A percentile compares a stretch with the other conserved stretches of the same genome.
These are phyloP conservation scores for Wickerhamomyces queroliae DNA, from an alignment of 805 yeast species.

Conservation along the genomic window DNA sequence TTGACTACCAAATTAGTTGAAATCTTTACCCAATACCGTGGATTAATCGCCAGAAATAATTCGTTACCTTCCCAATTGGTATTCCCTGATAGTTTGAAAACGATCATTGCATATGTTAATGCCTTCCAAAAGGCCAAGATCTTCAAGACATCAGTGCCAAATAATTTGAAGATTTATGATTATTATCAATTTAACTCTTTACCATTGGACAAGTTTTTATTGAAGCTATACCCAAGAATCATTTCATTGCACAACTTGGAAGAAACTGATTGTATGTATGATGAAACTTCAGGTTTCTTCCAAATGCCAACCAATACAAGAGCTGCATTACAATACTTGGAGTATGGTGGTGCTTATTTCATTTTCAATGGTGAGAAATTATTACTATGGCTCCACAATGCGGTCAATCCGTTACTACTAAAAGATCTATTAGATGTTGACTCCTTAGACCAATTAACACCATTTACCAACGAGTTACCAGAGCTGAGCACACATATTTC, in stretches of 20 bases:
- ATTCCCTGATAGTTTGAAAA: constrained; percentile 74
- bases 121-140: constrained; percentile 67
- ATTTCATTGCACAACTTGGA: constrained; percentile 63
- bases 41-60: constrained; percentile 35
- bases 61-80: constrained; percentile 58
- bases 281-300: constrained; percentile 35
- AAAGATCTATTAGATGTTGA: constrained; percentile 71
- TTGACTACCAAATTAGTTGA: constrained; percentile 49
- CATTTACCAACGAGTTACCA: constrained; percentile 52
- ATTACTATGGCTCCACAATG: constrained; percentile 62
- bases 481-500: constrained; percentile 64
- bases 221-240: constrained; percentile 75
- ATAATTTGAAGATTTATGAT: constrained; percentile 60
- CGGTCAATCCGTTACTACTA: constrained; percentile 59
- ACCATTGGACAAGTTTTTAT: constrained; percentile 51
- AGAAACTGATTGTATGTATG: constrained; percentile 50
- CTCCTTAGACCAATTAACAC: constrained; percentile 20
- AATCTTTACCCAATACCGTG: constrained; percentile 54
- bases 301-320: constrained; percentile 44
- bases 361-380: constrained; percentile 62
- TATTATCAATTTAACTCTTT: constrained; percentile 44
- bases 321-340: constrained; percentile 34
- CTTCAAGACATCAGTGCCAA: constrained; percentile 37
- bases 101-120: constrained; percentile 61
- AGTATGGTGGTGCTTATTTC: constrained; percentile 73